Evolutionary conservation across 1,284 basidiomycete species (phyloP), one percentile per base, ranked within the genome.

Genomic region (Ceratorhiza oryzae-sativae): DNA sequence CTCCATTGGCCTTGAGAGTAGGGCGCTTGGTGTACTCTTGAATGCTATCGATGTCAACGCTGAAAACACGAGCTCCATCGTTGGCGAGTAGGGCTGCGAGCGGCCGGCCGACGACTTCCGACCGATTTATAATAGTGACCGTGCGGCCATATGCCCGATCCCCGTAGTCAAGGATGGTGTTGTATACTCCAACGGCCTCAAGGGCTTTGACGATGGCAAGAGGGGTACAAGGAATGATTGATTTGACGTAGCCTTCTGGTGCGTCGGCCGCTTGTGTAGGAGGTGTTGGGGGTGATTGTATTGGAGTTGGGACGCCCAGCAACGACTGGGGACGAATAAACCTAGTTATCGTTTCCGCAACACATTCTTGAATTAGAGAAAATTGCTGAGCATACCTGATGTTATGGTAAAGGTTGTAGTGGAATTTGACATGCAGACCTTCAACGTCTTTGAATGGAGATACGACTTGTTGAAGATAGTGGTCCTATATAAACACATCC

Each of bases 391-490:
- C 53, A 27, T 46, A 70, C 65, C 65, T 56, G n/a, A 70, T 70
- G 94, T 97, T 97, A 86, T 98, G 95, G 81, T 98, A 98, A 68
- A 98, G 84, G 80, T 97, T 97, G 82, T 96, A 98, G 77, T 97
- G 92, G 80, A 95, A 97, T 80, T 95, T 95, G 84, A 95, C 94
- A 82, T 98, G 89, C 61, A 98, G 86, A 2, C 97, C 97, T 82
- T 99, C 97, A 67, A 99, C 97, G 76, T 99, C 97, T 82, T 99
- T 99, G 76, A 93, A 86, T 0, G 97, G 95, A 1, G 94, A 95
- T 13, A 99, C 93, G 71, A 97, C 88, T 89, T 96, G 92, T 78
- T 99, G 97, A 65, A 99, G 84, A 81, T 99, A 99, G 78, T 97
- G 95, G 80, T 99, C 97, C 89, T 98, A 79, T 45, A 25, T 25